A percentile compares a stretch with the other conserved stretches of the same genome.
phyloP scores from a whole-genome alignment of 768 basidiomycete genomes.

The Pholiota microspora region DNA sequence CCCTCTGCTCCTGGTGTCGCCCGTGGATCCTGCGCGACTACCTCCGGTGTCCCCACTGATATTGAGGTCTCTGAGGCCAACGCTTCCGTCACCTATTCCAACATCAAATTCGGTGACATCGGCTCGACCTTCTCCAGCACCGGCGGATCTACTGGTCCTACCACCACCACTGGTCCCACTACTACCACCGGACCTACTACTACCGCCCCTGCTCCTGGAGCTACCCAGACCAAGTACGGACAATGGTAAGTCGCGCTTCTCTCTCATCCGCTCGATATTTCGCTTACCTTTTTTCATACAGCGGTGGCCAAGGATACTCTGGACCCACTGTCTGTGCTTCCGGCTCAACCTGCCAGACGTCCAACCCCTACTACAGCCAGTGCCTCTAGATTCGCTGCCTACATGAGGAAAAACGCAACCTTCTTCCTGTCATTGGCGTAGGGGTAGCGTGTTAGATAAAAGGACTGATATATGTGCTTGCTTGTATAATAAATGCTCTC shows the following conservation, averaged over 20 bases:
- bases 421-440: neutral
- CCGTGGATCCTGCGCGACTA: constrained; percentile 49
- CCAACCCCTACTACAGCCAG: constrained; percentile 32
- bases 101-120: constrained; percentile 53
- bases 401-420: neutral
- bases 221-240: constrained; percentile 33
- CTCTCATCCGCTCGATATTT: neutral
- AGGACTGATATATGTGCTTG: neutral
- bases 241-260: constrained; percentile 21
- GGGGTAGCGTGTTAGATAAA: neutral
- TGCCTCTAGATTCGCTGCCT: constrained; percentile 22
- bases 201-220: constrained; percentile 20
- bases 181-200: constrained; percentile 10
- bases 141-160: constrained; percentile 7
- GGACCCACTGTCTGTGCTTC: constrained; percentile 31
- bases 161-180: constrained; percentile 3
- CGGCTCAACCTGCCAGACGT: constrained; percentile 24
- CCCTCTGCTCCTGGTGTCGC: constrained; percentile 39
- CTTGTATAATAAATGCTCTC: neutral
- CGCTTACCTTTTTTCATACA: constrained; percentile 8
- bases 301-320: constrained; percentile 27
- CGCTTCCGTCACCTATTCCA: constrained; percentile 49
- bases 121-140: constrained; percentile 38
- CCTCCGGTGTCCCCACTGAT: constrained; percentile 42
- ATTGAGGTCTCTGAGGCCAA: constrained; percentile 38